Evolutionary conservation across 192 early-diverging fungal species (phyloP).

Genomic region (Oehlia diaphana): DNA sequence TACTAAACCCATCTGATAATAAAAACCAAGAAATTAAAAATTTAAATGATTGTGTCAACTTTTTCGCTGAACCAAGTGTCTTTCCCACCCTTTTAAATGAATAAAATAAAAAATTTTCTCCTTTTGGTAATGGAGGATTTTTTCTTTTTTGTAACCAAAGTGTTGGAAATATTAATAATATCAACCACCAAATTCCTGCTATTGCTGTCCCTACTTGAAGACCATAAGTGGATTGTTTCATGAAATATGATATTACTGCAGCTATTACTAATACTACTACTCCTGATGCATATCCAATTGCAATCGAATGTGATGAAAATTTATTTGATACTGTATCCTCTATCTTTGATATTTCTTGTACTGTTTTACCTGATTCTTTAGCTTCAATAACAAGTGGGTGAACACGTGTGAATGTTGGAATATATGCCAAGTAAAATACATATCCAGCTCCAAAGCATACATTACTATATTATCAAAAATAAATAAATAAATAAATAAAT

Average conservation of each 20-base stretch:
- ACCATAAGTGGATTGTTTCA: conserved; percentile 36
- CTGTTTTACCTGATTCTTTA: not conserved
- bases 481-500: not conserved
- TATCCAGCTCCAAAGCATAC: conserved; percentile 47
- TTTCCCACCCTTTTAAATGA: conserved; percentile 43
- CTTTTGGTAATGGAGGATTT: conserved; percentile 42
- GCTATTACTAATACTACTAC: conserved; percentile 39
- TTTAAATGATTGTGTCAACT: conserved; percentile 56
- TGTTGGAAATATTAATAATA: conserved; percentile 41
- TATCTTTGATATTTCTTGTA: not conserved
- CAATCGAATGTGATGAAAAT: conserved; percentile 46
- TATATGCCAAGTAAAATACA: conserved; percentile 57
- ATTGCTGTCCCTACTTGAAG: conserved; percentile 45
- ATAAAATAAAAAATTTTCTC: conserved; percentile 44
- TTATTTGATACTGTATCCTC: conserved; percentile 39
- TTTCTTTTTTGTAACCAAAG: conserved; percentile 42
- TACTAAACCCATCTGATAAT: conserved; percentile 64
- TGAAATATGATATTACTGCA: conserved; percentile 36
- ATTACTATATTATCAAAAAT: conserved; percentile 15
- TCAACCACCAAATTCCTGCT: conserved; percentile 52
- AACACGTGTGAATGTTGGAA: conserved; percentile 46
- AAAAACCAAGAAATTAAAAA: conserved; percentile 74
- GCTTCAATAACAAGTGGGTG: conserved; percentile 39
- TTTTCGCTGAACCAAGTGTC: conserved; percentile 41
- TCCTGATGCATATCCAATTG: conserved; percentile 37